phyloP scores from a whole-genome alignment of 768 basidiomycete species.

The Tephrocybe sp. region DNA sequence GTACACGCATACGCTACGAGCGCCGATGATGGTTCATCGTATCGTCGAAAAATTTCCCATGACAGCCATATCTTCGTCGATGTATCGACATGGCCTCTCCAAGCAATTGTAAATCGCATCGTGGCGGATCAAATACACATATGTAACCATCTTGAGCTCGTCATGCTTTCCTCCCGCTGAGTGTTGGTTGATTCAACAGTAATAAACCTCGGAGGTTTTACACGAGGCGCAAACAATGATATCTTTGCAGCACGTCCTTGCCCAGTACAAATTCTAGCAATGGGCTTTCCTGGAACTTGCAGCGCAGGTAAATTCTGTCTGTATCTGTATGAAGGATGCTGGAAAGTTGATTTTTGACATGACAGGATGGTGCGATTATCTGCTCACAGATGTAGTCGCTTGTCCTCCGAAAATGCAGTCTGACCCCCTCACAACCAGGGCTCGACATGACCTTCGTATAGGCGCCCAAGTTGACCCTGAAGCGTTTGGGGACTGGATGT shows the following conservation, averaged over 20 bases:
- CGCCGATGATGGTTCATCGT: background rate
- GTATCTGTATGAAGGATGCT: background rate
- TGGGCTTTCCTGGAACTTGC: slow-evolving; percentile 2
- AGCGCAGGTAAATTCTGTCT: background rate
- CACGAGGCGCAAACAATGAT: slow-evolving; percentile 1
- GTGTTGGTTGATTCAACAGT: background rate
- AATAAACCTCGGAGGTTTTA: slow-evolving; percentile 4
- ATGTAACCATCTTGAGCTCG: background rate
- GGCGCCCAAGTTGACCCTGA: background rate
- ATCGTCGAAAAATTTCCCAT: slow-evolving; percentile 1
- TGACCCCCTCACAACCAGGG: background rate
- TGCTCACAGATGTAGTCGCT: background rate
- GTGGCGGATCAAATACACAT: slow-evolving; percentile 3
- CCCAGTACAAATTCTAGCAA: background rate
- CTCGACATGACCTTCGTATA: background rate
- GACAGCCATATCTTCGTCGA: slow-evolving; percentile 1
- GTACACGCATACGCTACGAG: slow-evolving; percentile 3
- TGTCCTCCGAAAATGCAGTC: background rate
- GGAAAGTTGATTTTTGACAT: background rate
- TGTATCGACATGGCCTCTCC: background rate
- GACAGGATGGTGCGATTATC: slow-evolving; percentile 2
- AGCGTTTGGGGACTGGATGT: background rate
- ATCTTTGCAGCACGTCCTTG: slow-evolving; percentile 3
- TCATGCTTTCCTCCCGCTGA: background rate
- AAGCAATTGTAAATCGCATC: slow-evolving; percentile 1